Evolutionary conservation across 306 rosid species (phyloP).

Genomic region (Castanea crenata): DNA sequence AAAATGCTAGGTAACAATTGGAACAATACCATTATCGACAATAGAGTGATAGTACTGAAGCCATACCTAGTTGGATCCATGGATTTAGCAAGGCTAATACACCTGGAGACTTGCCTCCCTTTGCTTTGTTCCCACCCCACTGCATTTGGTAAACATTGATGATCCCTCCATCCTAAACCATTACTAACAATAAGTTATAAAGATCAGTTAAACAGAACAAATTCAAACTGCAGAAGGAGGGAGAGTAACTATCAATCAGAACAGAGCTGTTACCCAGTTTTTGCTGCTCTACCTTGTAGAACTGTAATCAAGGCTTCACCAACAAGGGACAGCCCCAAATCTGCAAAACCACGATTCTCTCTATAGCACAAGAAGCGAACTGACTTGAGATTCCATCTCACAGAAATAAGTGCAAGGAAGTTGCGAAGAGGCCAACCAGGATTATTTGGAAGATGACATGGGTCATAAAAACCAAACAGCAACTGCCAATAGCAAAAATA

Average conservation of each 20-base stretch:
- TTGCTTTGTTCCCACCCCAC: slow-evolving; percentile 94
- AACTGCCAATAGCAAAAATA: slow-evolving; percentile 50
- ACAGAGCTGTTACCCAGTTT: slow-evolving; percentile 25
- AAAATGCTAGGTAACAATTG: slow-evolving; percentile 19
- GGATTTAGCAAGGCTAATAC: slow-evolving; percentile 87
- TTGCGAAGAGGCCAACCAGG: slow-evolving; percentile 99
- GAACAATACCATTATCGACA: neutral
- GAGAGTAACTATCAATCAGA: slow-evolving; percentile 17
- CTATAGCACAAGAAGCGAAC: slow-evolving; percentile 81
- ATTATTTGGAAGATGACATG: slow-evolving; percentile 81
- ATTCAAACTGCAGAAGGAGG: neutral
- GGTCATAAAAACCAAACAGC: slow-evolving; percentile 94
- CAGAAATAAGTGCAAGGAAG: slow-evolving; percentile 72
- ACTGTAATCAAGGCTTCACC: slow-evolving; percentile 72
- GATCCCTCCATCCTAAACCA: slow-evolving; percentile 56
- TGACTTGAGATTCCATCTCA: slow-evolving; percentile 73
- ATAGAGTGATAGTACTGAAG: slow-evolving; percentile 9
- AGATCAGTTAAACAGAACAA: neutral
- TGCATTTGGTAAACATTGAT: slow-evolving; percentile 44
- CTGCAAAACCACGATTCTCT: slow-evolving; percentile 94
- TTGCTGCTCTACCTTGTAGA: slow-evolving; percentile 57
- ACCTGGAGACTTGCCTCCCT: slow-evolving; percentile 63
- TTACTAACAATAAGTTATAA: slow-evolving; percentile 27
- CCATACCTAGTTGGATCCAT: slow-evolving; percentile 89
- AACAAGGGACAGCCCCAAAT: slow-evolving; percentile 72